Evolutionary conservation across 306 rosid species (phyloP).

Genomic region (Cicer bijugum): DNA sequence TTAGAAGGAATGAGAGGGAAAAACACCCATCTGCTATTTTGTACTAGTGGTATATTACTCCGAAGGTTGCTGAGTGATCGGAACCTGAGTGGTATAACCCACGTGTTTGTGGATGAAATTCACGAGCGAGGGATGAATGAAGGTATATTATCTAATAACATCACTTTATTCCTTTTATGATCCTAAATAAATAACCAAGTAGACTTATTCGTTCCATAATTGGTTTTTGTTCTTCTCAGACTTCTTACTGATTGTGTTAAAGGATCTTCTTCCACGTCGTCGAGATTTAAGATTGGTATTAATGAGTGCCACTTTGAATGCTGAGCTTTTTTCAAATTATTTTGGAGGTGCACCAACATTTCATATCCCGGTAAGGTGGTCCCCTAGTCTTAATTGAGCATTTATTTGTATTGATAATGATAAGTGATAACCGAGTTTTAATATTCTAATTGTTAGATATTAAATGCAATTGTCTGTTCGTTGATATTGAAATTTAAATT

Average conservation of each 20-base stretch:
- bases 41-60: constrained; percentile 97
- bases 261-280: constrained; percentile 92
- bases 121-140: constrained; percentile 99
- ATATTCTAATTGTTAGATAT: constrained; percentile 17
- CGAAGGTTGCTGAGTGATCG: constrained; percentile 92
- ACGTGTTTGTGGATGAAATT: constrained; percentile 97
- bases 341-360: constrained; percentile 72
- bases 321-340: constrained; percentile 88
- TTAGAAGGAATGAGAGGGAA: constrained; percentile 95
- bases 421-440: background rate
- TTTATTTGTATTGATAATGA: constrained; percentile 25
- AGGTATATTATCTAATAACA: constrained; percentile 57
- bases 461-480: constrained; percentile 10
- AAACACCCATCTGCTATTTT: constrained; percentile 89
- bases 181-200: constrained; percentile 38
- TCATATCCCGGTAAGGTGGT: constrained; percentile 68
- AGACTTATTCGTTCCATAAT: constrained; percentile 43
- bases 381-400: constrained; percentile 27
- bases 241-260: constrained; percentile 93
- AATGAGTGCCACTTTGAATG: constrained; percentile 98
- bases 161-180: constrained; percentile 18
- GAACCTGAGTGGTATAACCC: constrained; percentile 86
- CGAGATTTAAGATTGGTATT: constrained; percentile 85
- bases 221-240: constrained; percentile 63
- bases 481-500: constrained; percentile 24